Conservation (phyloP, 176 grass and related monocot species). For the Cenchrus fungigraminus region DNA sequence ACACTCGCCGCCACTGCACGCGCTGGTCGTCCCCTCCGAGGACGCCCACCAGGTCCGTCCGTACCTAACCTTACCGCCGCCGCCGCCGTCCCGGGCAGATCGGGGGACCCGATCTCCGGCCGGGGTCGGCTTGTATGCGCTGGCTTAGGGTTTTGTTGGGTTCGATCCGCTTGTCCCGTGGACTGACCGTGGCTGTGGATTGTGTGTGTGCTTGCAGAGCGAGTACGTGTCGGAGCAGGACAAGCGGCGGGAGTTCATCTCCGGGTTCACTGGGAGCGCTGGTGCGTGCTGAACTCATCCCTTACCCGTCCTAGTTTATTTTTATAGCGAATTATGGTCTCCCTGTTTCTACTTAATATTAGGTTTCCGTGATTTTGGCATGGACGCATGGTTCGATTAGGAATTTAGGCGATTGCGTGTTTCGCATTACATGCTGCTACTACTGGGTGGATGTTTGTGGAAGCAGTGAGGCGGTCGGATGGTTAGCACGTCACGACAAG, state of each 20-base stretch:
- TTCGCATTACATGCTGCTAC: not conserved
- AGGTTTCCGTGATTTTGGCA: not conserved
- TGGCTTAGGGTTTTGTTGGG: not conserved
- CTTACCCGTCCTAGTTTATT: not conserved
- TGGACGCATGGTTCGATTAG: not conserved
- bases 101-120: slow-evolving; percentile 17
- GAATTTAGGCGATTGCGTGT: not conserved
- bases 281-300: slow-evolving; percentile 39
- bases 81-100: not conserved
- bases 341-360: not conserved
- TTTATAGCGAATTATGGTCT: not conserved
- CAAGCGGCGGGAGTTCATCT: slow-evolving; percentile 83
- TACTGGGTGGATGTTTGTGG: not conserved
- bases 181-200: not conserved
- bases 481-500: not conserved
- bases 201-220: slow-evolving; percentile 57
- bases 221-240: slow-evolving; percentile 97
- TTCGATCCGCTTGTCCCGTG: not conserved
- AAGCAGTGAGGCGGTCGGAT: not conserved
- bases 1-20: slow-evolving; percentile 82
- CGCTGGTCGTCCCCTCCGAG: slow-evolving; percentile 86
- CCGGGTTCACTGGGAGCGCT: slow-evolving; percentile 91
- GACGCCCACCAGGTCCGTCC: slow-evolving; percentile 95
- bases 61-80: not conserved
- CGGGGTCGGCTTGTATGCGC: not conserved